phyloP scores from a whole-genome alignment of 257 asterid species.

The Plantago major region DNA sequence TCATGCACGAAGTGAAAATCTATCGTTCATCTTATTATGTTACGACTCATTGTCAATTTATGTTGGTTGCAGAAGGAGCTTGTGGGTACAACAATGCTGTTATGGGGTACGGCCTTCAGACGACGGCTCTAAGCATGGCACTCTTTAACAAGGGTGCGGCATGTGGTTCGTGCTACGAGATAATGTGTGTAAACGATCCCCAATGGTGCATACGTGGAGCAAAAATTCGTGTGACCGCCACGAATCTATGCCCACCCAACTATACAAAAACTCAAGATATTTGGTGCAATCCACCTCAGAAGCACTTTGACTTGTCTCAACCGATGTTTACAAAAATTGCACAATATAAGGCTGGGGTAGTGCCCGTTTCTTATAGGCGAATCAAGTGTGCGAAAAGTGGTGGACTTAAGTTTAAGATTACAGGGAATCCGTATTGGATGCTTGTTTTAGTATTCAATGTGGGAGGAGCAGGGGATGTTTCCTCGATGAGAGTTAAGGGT shows the following conservation, averaged over 20 bases:
- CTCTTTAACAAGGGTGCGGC: slow-evolving; percentile 29
- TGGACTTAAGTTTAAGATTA: slow-evolving; percentile 31
- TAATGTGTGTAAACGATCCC: slow-evolving; percentile 24
- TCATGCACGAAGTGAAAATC: no score
- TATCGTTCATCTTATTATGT: no score
- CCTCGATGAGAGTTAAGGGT: slow-evolving; percentile 19
- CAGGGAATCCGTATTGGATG: slow-evolving; percentile 28
- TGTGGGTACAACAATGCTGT: slow-evolving; percentile 33
- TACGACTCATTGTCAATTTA: no score
- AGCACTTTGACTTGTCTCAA: slow-evolving; percentile 32
- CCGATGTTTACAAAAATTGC: slow-evolving; percentile 33
- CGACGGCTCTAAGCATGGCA: slow-evolving; percentile 37
- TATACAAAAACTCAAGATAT: slow-evolving; percentile 18
- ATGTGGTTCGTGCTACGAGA: slow-evolving; percentile 45
- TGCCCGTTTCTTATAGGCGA: slow-evolving; percentile 29
- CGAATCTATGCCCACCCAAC: slow-evolving; percentile 44
- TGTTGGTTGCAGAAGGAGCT: slow-evolving; percentile 31
- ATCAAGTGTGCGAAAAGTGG: slow-evolving; percentile 30
- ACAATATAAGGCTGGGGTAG: slow-evolving; percentile 31
- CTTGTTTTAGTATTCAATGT: slow-evolving; percentile 34
- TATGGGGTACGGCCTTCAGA: slow-evolving; percentile 30
- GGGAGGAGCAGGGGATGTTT: slow-evolving; percentile 42
- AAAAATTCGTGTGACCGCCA: slow-evolving; percentile 29
- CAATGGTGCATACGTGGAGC: slow-evolving; percentile 20
- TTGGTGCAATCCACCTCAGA: slow-evolving; percentile 39